phyloP scores from a whole-genome alignment of 768 basidiomycete species.

The Leccinum truebloodii region DNA sequence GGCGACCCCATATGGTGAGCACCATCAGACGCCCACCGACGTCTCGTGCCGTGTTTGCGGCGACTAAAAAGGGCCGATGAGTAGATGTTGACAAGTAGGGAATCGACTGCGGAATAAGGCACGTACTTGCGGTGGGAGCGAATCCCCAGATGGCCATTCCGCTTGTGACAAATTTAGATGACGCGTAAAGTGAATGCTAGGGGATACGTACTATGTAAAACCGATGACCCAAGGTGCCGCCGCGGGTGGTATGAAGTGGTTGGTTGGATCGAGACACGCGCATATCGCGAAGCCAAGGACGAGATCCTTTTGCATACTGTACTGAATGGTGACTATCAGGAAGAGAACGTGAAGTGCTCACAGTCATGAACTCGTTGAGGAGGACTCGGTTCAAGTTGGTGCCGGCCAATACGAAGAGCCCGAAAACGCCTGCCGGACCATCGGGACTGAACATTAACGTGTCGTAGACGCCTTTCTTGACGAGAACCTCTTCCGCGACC shows the following conservation, averaged over 20 bases:
- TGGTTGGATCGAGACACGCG: conserved; percentile 49
- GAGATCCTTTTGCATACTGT: conserved; percentile 13
- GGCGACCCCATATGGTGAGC: conserved; percentile 59
- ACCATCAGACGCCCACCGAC: conserved; percentile 63
- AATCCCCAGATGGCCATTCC: conserved; percentile 63
- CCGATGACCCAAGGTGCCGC: conserved; percentile 53
- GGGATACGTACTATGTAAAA: conserved; percentile 54
- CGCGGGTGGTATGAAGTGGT: conserved; percentile 54
- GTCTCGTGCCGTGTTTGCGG: conserved; percentile 69
- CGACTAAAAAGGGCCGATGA: conserved; percentile 37
- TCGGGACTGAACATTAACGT: conserved; percentile 35
- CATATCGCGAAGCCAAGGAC: conserved; percentile 25
- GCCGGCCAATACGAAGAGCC: conserved; percentile 35
- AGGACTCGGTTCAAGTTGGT: conserved; percentile 35
- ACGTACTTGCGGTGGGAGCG: conserved; percentile 47
- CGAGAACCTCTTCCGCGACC: conserved; percentile 34
- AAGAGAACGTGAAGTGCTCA: conserved; percentile 16
- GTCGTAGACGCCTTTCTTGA: conserved; percentile 29
- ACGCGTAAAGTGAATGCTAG: neutral
- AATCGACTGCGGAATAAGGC: neutral
- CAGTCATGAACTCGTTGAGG: conserved; percentile 42
- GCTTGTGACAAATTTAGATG: conserved; percentile 34
- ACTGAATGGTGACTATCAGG: neutral
- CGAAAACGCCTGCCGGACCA: conserved; percentile 43
- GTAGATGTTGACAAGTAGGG: neutral